phyloP scores from a whole-genome alignment of 2,329 filamentous ascomycete species.

The Camptophora hylomeconis region DNA sequence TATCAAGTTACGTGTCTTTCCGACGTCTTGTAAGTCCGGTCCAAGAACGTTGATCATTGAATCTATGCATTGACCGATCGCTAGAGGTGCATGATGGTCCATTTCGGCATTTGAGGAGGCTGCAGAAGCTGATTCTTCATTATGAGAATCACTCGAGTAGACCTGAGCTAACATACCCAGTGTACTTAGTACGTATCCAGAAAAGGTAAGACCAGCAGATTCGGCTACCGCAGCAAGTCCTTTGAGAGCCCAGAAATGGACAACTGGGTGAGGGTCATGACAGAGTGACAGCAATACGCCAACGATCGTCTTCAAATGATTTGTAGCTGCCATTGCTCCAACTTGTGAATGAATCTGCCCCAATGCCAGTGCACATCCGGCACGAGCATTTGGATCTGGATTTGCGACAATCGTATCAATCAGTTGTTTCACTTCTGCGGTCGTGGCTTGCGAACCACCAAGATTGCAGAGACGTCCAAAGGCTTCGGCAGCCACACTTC shows the following conservation, averaged over 20 bases:
- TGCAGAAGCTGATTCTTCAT: constrained; percentile 64
- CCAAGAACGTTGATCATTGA: constrained; percentile 95
- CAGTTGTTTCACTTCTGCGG: constrained; percentile 75
- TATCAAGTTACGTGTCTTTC: constrained; percentile 83
- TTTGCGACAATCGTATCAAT: constrained; percentile 92
- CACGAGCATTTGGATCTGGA: constrained; percentile 80
- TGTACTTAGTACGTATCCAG: constrained; percentile 76
- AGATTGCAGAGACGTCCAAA: constrained; percentile 72
- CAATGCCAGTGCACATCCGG: constrained; percentile 85
- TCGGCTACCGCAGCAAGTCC: constrained; percentile 77
- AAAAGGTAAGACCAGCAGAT: constrained; percentile 84
- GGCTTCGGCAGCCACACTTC: constrained; percentile 72
- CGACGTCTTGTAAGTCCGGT: constrained; percentile 84
- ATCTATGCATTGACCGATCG: constrained; percentile 78
- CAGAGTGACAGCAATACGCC: constrained; percentile 95
- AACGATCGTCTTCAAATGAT: constrained; percentile 94
- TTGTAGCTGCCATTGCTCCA: constrained; percentile 92
- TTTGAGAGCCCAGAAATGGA: constrained; percentile 94
- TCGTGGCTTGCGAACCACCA: constrained; percentile 81
- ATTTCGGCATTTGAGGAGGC: constrained; percentile 85
- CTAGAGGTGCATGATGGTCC: constrained; percentile 67
- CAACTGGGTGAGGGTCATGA: constrained; percentile 85
- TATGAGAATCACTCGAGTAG: constrained; percentile 84
- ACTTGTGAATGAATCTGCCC: constrained; percentile 91
- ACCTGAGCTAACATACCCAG: constrained; percentile 89